Evolutionary conservation across 2,329 filamentous ascomycete species (phyloP), one percentile per base, ranked within the genome.

Genomic region (Didymellaceae sp.): DNA sequence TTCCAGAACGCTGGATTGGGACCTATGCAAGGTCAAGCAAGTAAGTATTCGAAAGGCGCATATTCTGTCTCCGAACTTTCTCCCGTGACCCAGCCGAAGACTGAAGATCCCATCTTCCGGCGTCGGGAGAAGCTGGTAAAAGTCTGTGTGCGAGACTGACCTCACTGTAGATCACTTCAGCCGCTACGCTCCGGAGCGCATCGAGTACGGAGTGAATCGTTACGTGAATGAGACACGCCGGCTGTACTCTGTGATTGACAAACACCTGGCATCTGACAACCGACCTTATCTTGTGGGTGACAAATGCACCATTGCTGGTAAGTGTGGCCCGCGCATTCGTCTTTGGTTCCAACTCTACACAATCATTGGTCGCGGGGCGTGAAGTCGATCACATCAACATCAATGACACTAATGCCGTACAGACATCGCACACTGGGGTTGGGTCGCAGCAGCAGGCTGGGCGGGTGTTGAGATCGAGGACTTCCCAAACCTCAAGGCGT

Each of bases 211-310:
- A 55, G 84, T 95, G 46, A 85, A 89, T 66, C 83, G 91, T 38
- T 96, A 96, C 76, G 77, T 81, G 67, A 94, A 90, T 68, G 91
- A 96, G 76, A 90, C 88, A 0, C 82, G 87, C n/a, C 86, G 91
- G 2, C 79, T 96, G 1, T 96, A 94, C 76, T 80, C 85, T 42
- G 87, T 91, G 16, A 77, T 96, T 52, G 86, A 96, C 66, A 84
- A 81, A 38, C 86, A 91, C 46, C 82, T 96, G 5, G 66, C 73
- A 6, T 68, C 72, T 10, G 79, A 75, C 31, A 76, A 78, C 41
- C 76, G 74, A 8, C 76, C 78, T 10, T 86, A 80, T 61, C 63
- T 85, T 9, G 78, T 82, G 5, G 89, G 88, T 26, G 83, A 89
- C 69, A 83, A 83, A 55, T 71, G 82, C 54, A 90, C 88, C 33